Evolutionary conservation across 176 grass and related monocot genomes (phyloP).

Genomic region (Phyllostachys edulis): DNA sequence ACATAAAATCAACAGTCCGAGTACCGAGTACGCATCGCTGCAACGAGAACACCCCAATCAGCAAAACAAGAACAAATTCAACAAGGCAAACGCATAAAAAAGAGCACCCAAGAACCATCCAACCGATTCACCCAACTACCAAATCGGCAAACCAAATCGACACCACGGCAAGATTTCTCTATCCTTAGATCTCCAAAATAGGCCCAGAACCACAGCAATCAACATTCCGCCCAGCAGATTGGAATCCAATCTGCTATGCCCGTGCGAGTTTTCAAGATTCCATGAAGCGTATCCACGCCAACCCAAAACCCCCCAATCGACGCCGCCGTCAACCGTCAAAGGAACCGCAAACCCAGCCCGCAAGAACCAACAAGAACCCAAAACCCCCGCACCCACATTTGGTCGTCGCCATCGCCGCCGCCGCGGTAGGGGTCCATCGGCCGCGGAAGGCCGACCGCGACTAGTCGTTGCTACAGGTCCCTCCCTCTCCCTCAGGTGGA

Average conservation of each 20-base stretch:
- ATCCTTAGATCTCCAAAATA: background rate
- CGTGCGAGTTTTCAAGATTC: background rate
- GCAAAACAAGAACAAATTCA: background rate
- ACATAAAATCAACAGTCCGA: background rate
- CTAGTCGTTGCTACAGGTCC: slow-evolving; percentile 44
- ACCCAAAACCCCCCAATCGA: background rate
- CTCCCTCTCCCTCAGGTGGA: background rate
- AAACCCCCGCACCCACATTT: slow-evolving; percentile 33
- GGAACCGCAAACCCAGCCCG: background rate
- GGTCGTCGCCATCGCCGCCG: background rate
- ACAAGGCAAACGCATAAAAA: background rate
- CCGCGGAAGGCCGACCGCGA: background rate
- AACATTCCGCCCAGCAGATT: background rate
- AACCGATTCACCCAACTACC: background rate
- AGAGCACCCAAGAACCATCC: background rate
- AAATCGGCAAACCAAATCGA: background rate
- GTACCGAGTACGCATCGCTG: background rate
- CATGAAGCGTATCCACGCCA: background rate
- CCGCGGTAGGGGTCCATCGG: slow-evolving; percentile 35
- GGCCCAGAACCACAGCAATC: background rate
- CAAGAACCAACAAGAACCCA: background rate
- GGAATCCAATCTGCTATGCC: background rate
- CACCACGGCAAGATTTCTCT: background rate
- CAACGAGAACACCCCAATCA: background rate
- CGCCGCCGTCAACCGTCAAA: background rate